Evolutionary conservation across 352 stramenopile species (phyloP), one percentile per base, ranked within the genome.

Genomic region (Pythium brassicae): DNA sequence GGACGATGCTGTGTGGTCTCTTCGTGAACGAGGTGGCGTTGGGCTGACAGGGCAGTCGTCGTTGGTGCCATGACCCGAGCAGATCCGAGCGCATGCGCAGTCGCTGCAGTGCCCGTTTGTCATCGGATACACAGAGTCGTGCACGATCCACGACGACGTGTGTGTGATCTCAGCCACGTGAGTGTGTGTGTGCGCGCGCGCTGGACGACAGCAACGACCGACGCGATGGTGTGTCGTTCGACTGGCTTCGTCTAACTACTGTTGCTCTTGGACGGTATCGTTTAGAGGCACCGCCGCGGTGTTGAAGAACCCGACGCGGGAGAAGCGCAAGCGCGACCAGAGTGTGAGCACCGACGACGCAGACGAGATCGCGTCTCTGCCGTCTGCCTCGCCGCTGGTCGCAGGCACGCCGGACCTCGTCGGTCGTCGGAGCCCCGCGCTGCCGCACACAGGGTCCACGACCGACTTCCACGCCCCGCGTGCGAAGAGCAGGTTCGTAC

Each of bases 141-240:
- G 89, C 25, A 98, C 93, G 0, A 98, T 99, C 68, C 87, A 99
- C 59, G 95, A 98, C 51, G 96, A 99, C 69, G 87, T 95, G 0
- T 97, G 94, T 59, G 89, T 99, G n/a, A 86, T 99, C 45, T 98
- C 95, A 5, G 97, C 97, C 32, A 98, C 94, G 61, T 93, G 73
- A 50, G 78, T 47, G 42, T 25, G 8, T 25, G 42, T 15, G 27
- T n/a, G n/a, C n/a, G n/a, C n/a, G n/a, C n/a, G n/a, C n/a, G n/a
- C n/a, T n/a, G n/a, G n/a, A n/a, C n/a, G n/a, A n/a, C n/a, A n/a
- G n/a, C n/a, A n/a, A n/a, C n/a, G n/a, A n/a, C n/a, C n/a, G n/a
- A n/a, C n/a, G n/a, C n/a, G n/a, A n/a, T n/a, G 6, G 8, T 42
- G 2, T 52, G 27, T 35, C 9, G 25, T 8, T 49, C 22, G 8